Evolutionary conservation across 345 rosid species (phyloP).

Genomic region (Hirschfeldia incana): DNA sequence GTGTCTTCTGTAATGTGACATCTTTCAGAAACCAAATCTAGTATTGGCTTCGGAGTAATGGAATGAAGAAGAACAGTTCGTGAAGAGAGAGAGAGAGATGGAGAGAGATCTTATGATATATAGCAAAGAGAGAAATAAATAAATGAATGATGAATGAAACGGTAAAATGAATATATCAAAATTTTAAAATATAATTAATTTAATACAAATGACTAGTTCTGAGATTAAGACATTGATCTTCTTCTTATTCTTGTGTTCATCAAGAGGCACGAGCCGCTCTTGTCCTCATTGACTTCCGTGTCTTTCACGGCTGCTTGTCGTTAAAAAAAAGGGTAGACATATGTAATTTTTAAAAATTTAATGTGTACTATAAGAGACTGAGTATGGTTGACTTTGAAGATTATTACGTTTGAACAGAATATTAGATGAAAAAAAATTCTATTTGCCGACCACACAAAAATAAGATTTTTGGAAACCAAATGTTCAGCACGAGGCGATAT

Average conservation of each 20-base stretch:
- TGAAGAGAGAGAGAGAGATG: conserved; percentile 24
- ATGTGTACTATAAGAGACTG: conserved; percentile 20
- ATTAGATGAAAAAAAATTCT: conserved; percentile 10
- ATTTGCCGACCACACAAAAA: conserved; percentile 18
- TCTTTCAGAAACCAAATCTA: conserved; percentile 4
- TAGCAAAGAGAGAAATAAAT: background rate
- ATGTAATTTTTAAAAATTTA: background rate
- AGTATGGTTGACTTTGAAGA: conserved; percentile 23
- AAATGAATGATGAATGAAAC: background rate
- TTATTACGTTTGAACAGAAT: conserved; percentile 26
- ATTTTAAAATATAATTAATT: background rate
- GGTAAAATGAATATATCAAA: background rate
- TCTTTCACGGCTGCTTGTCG: conserved; percentile 32
- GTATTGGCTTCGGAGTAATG: background rate
- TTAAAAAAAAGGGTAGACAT: background rate
- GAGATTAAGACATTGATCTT: conserved; percentile 37
- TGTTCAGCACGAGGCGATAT: background rate
- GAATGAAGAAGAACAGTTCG: conserved; percentile 7
- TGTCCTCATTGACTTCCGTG: conserved; percentile 25
- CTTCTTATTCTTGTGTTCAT: background rate
- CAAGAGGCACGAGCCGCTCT: conserved; percentile 30
- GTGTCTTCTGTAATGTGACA: conserved; percentile 59
- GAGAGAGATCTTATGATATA: conserved; percentile 58
- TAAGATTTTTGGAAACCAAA: background rate
- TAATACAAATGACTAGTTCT: background rate